Base-by-base conservation (phyloP, 139 green algal species). In the Micractinium conductrix region DNA sequence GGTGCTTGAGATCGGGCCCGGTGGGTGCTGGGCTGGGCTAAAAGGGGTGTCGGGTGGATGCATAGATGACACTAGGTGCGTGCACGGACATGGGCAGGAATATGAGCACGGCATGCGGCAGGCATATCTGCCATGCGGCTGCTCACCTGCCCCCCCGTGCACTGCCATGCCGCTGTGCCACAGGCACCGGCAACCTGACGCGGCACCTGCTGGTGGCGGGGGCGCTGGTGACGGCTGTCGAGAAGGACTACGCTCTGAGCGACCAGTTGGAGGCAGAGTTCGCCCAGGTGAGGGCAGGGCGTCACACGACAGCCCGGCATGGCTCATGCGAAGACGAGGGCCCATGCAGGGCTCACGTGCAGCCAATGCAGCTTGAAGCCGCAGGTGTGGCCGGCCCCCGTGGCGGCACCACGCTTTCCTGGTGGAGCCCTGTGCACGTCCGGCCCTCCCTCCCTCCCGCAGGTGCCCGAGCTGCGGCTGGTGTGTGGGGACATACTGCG, bases 1-100 rank as follows among this genome's bases (percentile, higher is more conserved):
- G 19, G 95, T 99, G 63, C 84, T 99, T 22, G 96, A 99, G 89
- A 93, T 98, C 43, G 94, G 95, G 44, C 92, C 93, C 16, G 94
- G 94, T 55, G 93, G 53, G 53, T 62, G 8, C 53, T 16, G 53
- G 5, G 48, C 48, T 10, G 48, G 53, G 26, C 2, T 62, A 21
- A 21, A 21, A 62, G 53, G 53, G 12, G 53, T 62, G 53, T 22
- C 19, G 10, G 53, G 53, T 21, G 53, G 8, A 38, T 68, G 60
- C 26, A 37, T 9, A n/a, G n/a, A n/a, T n/a, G n/a, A n/a, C n/a
- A n/a, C n/a, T n/a, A n/a, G 9, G 60, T 37, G 26, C 60, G 19
- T 68, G 60, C 26, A 8, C 17, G 60, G 14, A 5, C 60, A 38
- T 37, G 60, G 60, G 8, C n/a, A n/a, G n/a, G n/a, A n/a, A n/a